These are phyloP conservation scores for Boechera divaricarpa DNA, from an alignment of 345 rosid species.

Conservation along the genomic window DNA sequence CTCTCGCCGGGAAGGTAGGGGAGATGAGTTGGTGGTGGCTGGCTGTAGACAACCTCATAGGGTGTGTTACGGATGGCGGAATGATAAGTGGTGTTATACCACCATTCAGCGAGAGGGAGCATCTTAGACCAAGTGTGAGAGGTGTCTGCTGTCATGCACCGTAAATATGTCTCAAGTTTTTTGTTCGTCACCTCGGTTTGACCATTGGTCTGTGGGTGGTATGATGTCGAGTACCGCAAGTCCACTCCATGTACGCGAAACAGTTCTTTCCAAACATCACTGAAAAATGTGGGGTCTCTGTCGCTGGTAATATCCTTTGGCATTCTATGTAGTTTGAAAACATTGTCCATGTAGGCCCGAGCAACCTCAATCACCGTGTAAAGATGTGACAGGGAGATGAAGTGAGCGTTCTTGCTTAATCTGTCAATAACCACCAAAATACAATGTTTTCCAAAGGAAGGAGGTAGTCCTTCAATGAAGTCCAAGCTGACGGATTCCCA, in stretches of 20 bases:
- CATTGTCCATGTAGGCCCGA: no score
- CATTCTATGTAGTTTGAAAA: no score
- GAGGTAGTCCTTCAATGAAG: background rate
- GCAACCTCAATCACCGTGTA: no score
- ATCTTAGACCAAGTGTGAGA: background rate
- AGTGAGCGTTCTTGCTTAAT: background rate
- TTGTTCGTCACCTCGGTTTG: no score
- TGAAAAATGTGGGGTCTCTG: background rate
- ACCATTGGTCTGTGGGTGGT: background rate
- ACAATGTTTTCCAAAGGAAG: accelerated
- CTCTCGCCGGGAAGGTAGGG: background rate
- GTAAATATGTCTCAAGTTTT: accelerated
- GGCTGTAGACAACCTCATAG: accelerated
- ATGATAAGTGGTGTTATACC: background rate
- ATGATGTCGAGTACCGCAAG: accelerated
- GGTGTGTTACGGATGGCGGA: accelerated
- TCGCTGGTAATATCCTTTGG: no score
- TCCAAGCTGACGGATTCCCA: background rate
- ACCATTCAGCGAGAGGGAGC: accelerated
- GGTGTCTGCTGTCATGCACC: accelerated
- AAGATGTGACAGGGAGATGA: background rate
- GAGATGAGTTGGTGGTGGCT: accelerated
- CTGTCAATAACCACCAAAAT: background rate
- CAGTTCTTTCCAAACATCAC: background rate
- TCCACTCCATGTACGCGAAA: background rate